Base-by-base conservation (phyloP, 768 basidiomycete species). In the Leccinum longicurvipes region DNA sequence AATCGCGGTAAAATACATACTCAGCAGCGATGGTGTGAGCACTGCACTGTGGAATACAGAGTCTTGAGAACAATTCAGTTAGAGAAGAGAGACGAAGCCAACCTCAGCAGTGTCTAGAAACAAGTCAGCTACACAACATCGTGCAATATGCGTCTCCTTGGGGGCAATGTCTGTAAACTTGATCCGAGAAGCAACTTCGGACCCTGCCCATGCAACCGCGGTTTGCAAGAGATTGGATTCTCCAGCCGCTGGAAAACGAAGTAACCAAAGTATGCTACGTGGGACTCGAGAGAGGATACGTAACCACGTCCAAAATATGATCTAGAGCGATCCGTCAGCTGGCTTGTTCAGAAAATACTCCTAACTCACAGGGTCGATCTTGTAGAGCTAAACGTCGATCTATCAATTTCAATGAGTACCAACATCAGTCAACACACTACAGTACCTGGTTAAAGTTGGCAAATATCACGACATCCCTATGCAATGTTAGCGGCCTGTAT, bases 81-180 rank as follows among this genome's bases (percentile, higher is more conserved):
- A 1, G 14, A 10, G 34, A 25, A 41, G 14, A 41, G n/a, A 45
- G 9, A 17, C 4, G 14, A 19, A 7, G 3, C 74, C 12, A 36
- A 77, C 79, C 73, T 81, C 80, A 6, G 75, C 74, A 3, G 80
- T 82, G 60, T 81, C 80, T n/a, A 81, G 67, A 58, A 80, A 76
- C 9, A 81, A 66, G 57, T 81, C 80, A 4, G 76, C 75, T n/a
- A 79, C 76, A 23, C 79, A 66, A 9, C 73, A 76, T 31, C 80
- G 75, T 47, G 68, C 61, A 47, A 81, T 73, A 57, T 81, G 80
- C 3, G 66, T 63, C 29, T 77, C 75, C 65, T 81, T 81, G 41
- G 67, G 63, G 5, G 77, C 73, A 24, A 81, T 77, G 47, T 82
- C 77, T 12, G 78, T 80, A 57, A 81, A 81, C 46, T 71, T 65